Evolutionary conservation across 106 monocot genomes (phyloP).

Genomic region (Triglochin maritima): DNA sequence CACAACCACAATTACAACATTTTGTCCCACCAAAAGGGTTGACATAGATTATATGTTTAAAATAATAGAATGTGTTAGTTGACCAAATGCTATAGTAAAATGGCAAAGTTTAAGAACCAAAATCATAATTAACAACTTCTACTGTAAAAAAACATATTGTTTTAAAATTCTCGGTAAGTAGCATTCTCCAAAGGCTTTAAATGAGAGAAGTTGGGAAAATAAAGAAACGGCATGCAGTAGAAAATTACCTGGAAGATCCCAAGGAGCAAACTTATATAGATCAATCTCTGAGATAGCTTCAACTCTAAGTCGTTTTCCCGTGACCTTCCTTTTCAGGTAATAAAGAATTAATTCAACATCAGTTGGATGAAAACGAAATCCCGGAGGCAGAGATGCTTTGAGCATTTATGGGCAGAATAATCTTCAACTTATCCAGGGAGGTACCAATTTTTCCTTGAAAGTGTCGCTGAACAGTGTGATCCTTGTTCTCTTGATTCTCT

Average conservation of each 20-base stretch:
- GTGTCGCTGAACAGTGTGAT: background rate
- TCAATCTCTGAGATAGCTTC: conserved; percentile 52
- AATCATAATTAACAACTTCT: no score
- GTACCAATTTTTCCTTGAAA: background rate
- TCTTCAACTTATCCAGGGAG: background rate
- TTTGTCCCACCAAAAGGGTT: no score
- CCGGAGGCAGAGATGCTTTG: conserved; percentile 31
- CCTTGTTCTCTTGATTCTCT: background rate
- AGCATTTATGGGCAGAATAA: conserved; percentile 11
- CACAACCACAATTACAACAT: no score
- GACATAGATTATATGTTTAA: no score
- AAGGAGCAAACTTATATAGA: conserved; percentile 71
- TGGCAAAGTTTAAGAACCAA: no score
- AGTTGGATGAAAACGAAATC: conserved; percentile 64
- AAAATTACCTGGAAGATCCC: conserved; percentile 64
- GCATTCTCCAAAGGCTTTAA: no score
- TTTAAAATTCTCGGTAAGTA: no score
- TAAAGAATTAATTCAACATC: conserved; percentile 55
- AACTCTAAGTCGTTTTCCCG: conserved; percentile 26
- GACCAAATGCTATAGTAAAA: no score
- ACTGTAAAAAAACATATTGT: no score
- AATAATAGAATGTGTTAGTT: no score
- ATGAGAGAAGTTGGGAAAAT: background rate
- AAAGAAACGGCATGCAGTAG: background rate
- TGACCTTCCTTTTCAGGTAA: conserved; percentile 55